Evolutionary conservation across 2,329 filamentous ascomycete genomes (phyloP), one percentile per base, ranked within the genome.

Genomic region (Juglanconis oblonga): DNA sequence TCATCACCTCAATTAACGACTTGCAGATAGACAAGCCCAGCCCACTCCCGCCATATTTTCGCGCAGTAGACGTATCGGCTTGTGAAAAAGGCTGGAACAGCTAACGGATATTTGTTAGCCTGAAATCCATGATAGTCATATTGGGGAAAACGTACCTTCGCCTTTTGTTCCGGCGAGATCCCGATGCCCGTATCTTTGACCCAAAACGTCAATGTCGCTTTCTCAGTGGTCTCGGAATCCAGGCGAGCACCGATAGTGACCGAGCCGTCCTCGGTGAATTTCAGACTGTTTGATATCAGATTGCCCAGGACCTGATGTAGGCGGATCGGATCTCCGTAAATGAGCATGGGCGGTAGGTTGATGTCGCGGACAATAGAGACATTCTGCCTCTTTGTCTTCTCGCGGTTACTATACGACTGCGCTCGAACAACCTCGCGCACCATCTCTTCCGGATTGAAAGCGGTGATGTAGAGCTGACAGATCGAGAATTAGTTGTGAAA

Each of bases 1-100:
- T 93, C 74, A 96, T 93, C 24, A 90, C 91, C 75, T 97, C 91
- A 63, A 97, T 92, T 48, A 97, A 86, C 0, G 91, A 93, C 74
- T 97, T 97, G 82, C 93, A 97, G 65, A 97, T 97, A 69, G 91
- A 96, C 48, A 97, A 81, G 2, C 93, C 93, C 2, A 97, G 85
- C 31, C 93, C 93, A 66, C 92, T 97, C 48, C 93, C 93, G 45
- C 93, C 93, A 67, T 97, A 97, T 70, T 92, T 95, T 55, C 93
- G 83, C 57, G 92, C 92, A 3, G 92, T 96, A 67, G 91, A 95
- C 52, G 89, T 90, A 74, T 97, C 93, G 1, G 94, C 93, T 74
- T 97, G 93, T 58, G 90, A 94, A 70, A 97, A 97, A 0, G 93
- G 93, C 67, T 92, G 85, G 81, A 97, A 97, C 1, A 97, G 82